Evolutionary conservation across 2,329 filamentous ascomycete species (phyloP), one percentile per base, ranked within the genome.

Genomic region (Albophoma yamanashiensis): DNA sequence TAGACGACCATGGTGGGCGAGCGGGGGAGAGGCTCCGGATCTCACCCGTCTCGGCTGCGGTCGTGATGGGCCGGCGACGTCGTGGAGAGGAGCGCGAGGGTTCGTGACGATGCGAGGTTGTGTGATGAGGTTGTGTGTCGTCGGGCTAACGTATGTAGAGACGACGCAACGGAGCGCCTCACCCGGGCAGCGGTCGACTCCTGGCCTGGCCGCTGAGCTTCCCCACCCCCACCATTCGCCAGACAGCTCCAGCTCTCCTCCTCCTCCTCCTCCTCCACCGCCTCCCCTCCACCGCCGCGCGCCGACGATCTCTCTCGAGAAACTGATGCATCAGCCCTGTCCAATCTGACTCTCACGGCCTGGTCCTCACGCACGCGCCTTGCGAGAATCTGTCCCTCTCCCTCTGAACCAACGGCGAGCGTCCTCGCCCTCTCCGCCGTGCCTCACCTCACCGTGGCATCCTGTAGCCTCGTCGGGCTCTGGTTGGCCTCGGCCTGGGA

Each of bases 1-100:
- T 95, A 97, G 75, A 97, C 89, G 62, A 89, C 87, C 94, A 99
- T 97, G 71, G 67, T 79, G 73, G 59, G 66, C 50, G 62, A 15
- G 47, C 22, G 43, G 47, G 45, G 53, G n/a, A 20, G 1, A 22
- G 9, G 12, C 43, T 25, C 8, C 9, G 25, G 14, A 42, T 22
- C 52, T 31, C 60, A 40, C 25, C 50, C 50, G 53, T 55, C 53
- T 39, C 20, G 34, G 36, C 53, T 20, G 53, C 34, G 34, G 38
- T 39, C 20, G n/a, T 20, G 34, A 27, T 11, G 52, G 17, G 17
- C 31, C 12, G 52, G 27, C 3, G n/a, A 20, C 31, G 52, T 17
- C 8, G 27, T n/a, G 8, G 4, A 34, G 52, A 36, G 11, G 34
- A 39, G 15, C 4, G 5, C 20, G 15, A 12, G 34, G 14, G 53